Evolutionary conservation across 2,329 filamentous ascomycete genomes (phyloP).

Genomic region (Colletotrichum sp.): DNA sequence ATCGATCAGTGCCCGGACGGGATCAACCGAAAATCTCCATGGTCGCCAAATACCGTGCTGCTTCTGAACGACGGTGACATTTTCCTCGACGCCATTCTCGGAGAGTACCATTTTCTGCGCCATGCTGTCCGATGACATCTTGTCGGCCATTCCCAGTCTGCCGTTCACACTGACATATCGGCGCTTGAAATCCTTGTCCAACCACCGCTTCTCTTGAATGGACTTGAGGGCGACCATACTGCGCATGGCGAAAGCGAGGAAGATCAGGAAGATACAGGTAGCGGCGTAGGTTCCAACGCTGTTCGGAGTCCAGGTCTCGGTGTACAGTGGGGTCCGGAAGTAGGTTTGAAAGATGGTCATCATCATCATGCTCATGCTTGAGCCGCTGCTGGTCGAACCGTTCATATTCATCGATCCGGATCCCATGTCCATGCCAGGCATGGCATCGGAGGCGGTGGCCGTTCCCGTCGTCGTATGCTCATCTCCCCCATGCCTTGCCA

Average conservation of each 20-base stretch:
- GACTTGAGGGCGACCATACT: slow-evolving; percentile 74
- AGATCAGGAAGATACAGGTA: slow-evolving; percentile 89
- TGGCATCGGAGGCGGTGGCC: background rate
- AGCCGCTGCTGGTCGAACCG: background rate
- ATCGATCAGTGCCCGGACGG: slow-evolving; percentile 73
- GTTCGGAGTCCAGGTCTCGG: slow-evolving; percentile 74
- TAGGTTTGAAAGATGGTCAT: slow-evolving; percentile 66
- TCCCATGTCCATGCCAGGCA: slow-evolving; percentile 19
- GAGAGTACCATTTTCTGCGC: slow-evolving; percentile 71
- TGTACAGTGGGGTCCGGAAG: slow-evolving; percentile 57
- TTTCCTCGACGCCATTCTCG: slow-evolving; percentile 81
- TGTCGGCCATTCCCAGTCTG: slow-evolving; percentile 62
- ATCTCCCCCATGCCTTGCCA: slow-evolving; percentile 13
- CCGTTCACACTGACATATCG: slow-evolving; percentile 79
- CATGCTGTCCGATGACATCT: slow-evolving; percentile 62
- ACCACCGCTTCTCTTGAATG: slow-evolving; percentile 67
- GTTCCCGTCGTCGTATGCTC: background rate
- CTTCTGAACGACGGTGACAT: slow-evolving; percentile 74
- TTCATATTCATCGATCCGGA: slow-evolving; percentile 13
- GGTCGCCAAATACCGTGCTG: slow-evolving; percentile 61
- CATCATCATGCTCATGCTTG: slow-evolving; percentile 37
- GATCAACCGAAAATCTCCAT: slow-evolving; percentile 83
- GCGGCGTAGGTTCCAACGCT: slow-evolving; percentile 78
- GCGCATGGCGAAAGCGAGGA: slow-evolving; percentile 74
- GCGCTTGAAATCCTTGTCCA: slow-evolving; percentile 73